phyloP scores from a whole-genome alignment of 108 stramenopile species.

The Phaeodactylum tricornutum region DNA sequence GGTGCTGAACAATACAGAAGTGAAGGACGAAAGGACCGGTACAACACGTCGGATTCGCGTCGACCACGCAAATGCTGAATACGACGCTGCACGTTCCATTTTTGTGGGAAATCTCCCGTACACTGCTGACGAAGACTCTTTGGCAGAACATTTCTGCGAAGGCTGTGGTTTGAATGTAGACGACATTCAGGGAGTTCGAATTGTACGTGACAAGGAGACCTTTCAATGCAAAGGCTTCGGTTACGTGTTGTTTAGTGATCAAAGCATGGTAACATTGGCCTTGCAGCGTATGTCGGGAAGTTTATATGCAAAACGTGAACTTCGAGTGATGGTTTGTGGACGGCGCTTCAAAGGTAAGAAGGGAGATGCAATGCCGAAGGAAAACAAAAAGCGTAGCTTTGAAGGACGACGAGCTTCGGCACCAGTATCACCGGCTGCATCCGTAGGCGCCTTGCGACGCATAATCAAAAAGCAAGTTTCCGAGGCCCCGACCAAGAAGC shows the following conservation, averaged over 20 bases:
- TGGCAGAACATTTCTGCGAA: constrained; percentile 48
- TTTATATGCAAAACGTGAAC: constrained; percentile 46
- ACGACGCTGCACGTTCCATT: constrained; percentile 37
- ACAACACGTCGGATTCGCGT: constrained; percentile 23
- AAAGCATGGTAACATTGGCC: constrained; percentile 41
- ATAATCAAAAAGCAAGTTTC: constrained; percentile 33
- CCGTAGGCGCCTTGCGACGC: constrained; percentile 25
- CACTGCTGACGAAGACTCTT: constrained; percentile 48
- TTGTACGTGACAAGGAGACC: constrained; percentile 70
- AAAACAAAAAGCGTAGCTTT: constrained; percentile 12
- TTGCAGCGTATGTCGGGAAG: constrained; percentile 45
- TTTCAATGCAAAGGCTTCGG: constrained; percentile 76
- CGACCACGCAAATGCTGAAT: constrained; percentile 24
- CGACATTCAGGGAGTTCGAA: constrained; percentile 54
- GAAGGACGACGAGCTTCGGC: constrained; percentile 13
- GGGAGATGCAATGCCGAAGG: constrained; percentile 1
- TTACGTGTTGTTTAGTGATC: constrained; percentile 56
- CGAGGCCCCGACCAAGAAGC: constrained; percentile 13
- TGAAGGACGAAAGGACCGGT: constrained; percentile 6
- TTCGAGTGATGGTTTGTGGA: constrained; percentile 70
- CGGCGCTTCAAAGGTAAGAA: constrained; percentile 55
- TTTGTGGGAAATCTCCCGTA: constrained; percentile 78
- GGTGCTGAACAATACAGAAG: constrained; percentile 46
- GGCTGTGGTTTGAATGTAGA: constrained; percentile 25
- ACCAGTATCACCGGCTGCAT: not conserved